Evolutionary conservation across 2,329 filamentous ascomycete genomes (phyloP).

Genomic region (Calonectria henricotiae): DNA sequence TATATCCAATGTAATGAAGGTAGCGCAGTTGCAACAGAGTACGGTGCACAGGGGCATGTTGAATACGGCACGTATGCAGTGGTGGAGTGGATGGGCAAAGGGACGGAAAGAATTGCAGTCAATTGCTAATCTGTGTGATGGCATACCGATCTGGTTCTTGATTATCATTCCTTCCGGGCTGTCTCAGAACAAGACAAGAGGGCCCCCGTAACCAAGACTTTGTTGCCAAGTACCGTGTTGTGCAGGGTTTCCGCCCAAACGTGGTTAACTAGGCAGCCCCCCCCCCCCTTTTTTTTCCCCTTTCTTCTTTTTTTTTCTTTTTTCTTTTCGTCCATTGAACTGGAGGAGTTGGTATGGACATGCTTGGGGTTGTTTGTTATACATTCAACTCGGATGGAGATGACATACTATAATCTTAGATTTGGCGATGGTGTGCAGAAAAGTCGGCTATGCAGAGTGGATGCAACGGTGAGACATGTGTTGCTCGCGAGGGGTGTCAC

Average conservation of each 20-base stretch:
- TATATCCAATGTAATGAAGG: background rate
- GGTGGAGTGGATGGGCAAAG: background rate
- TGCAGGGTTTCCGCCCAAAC: no score
- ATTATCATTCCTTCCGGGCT: background rate
- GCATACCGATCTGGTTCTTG: background rate
- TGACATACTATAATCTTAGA: background rate
- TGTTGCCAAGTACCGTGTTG: background rate
- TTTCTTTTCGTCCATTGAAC: no score
- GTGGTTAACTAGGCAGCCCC: background rate
- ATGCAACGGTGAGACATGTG: background rate
- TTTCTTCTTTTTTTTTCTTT: no score
- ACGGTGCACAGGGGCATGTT: background rate
- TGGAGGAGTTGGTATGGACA: background rate
- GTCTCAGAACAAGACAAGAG: conserved; percentile 5
- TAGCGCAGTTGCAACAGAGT: background rate
- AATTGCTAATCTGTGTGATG: background rate
- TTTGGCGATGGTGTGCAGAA: background rate
- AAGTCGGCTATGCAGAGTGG: background rate
- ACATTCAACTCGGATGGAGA: background rate
- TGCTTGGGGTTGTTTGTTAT: background rate
- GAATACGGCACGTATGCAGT: conserved; percentile 1
- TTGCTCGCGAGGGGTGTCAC: background rate
- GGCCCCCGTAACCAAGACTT: background rate
- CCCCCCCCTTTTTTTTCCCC: no score
- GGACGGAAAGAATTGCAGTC: background rate